Evolutionary conservation across 1,284 basidiomycete genomes (phyloP).

Genomic region (Tilletia horrida): DNA sequence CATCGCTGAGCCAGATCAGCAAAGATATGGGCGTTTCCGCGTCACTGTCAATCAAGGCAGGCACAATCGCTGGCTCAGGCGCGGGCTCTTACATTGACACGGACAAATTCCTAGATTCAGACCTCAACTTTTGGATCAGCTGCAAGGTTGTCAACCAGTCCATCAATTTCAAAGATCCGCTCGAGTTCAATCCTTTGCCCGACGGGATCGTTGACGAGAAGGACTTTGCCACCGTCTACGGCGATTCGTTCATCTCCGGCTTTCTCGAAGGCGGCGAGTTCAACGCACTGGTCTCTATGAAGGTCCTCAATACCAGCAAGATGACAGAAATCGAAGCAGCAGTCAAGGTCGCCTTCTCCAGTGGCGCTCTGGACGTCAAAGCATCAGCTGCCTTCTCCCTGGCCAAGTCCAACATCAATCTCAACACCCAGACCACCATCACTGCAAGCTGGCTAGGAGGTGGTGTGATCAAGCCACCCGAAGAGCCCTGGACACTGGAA

Average conservation of each 20-base stretch:
- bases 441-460: constrained; percentile 8
- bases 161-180: constrained; percentile 15
- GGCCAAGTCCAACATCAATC: constrained; percentile 18
- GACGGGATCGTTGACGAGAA: not conserved
- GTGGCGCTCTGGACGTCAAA: constrained; percentile 14
- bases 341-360: constrained; percentile 18
- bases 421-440: constrained; percentile 19
- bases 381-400: constrained; percentile 5
- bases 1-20: not conserved
- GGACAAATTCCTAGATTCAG: constrained; percentile 8
- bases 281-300: constrained; percentile 15
- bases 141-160: not conserved
- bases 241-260: constrained; percentile 11
- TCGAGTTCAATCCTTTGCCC: constrained; percentile 15
- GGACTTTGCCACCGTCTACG: constrained; percentile 1
- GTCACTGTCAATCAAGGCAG: constrained; percentile 12
- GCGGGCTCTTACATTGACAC: constrained; percentile 8
- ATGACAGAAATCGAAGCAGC: constrained; percentile 10
- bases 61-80: constrained; percentile 15
- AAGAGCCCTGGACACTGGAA: constrained; percentile 19
- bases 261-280: constrained; percentile 18
- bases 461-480: constrained; percentile 14
- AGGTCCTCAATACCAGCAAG: constrained; percentile 5
- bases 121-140: constrained; percentile 18
- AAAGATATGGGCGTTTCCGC: constrained; percentile 19